Conservation (phyloP, 176 grass and related monocot species). For the Areca catechu region DNA sequence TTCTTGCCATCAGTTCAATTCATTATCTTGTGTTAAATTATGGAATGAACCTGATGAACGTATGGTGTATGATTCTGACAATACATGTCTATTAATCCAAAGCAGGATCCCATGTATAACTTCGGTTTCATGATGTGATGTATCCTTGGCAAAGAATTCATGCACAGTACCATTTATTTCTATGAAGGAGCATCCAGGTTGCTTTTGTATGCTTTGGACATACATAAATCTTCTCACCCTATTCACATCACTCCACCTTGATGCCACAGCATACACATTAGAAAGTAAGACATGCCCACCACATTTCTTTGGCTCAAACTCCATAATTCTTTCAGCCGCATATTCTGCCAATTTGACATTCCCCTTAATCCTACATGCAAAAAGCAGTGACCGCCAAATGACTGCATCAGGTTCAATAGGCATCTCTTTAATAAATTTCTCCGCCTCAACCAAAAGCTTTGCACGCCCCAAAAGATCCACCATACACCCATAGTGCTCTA, state of each 20-base stretch:
- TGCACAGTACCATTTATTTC: conserved; percentile 70
- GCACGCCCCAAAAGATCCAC: conserved; percentile 80
- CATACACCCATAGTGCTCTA: conserved; percentile 81
- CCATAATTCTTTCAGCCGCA: conserved; percentile 48
- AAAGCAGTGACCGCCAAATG: conserved; percentile 76
- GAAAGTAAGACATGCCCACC: conserved; percentile 72
- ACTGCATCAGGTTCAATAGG: conserved; percentile 54
- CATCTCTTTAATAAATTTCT: conserved; percentile 67
- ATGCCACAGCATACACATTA: conserved; percentile 75
- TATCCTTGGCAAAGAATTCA: conserved; percentile 63
- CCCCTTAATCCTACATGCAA: conserved; percentile 56
- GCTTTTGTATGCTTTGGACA: conserved; percentile 38
- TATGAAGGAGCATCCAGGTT: conserved; percentile 78
- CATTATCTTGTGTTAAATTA: too few relatives aligned
- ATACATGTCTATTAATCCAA: conserved; percentile 37
- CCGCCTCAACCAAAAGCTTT: conserved; percentile 52
- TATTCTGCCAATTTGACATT: conserved; percentile 60
- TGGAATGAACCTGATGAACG: too few relatives aligned
- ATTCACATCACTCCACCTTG: conserved; percentile 67
- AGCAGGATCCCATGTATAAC: conserved; percentile 51
- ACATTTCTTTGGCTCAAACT: conserved; percentile 44
- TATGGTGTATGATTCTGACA: conserved; percentile 26
- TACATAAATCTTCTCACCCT: conserved; percentile 45
- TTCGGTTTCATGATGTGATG: conserved; percentile 45
- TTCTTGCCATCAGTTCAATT: too few relatives aligned